These are phyloP conservation scores for Vitis vinifera DNA, from an alignment of 164 flowering plant species.

Conservation along the genomic window ASM3070453v1 NC_081808.1:2419001-2419500, in stretches of 20 bases:
- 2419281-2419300: no score
- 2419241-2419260: no score
- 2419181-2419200: no score
- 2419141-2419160: no score
- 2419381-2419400: constrained; percentile 98
- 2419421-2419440: background rate
- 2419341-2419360: constrained; percentile 92
- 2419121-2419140: no score
- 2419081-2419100: no score
- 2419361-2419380: constrained; percentile 90
- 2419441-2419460: background rate
- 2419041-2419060: background rate
- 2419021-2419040: background rate
- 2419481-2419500: background rate
- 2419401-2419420: constrained; percentile 29
- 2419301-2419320: constrained; percentile 22
- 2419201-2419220: no score
- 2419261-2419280: no score
- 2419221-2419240: no score
- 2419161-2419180: no score
- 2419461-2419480: background rate
- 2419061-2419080: background rate
- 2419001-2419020: background rate
- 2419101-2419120: no score
- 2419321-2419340: constrained; percentile 96